Evolutionary conservation across 1,139 yeast species (phyloP).

Genomic region (Yamadazyma conglobata): DNA sequence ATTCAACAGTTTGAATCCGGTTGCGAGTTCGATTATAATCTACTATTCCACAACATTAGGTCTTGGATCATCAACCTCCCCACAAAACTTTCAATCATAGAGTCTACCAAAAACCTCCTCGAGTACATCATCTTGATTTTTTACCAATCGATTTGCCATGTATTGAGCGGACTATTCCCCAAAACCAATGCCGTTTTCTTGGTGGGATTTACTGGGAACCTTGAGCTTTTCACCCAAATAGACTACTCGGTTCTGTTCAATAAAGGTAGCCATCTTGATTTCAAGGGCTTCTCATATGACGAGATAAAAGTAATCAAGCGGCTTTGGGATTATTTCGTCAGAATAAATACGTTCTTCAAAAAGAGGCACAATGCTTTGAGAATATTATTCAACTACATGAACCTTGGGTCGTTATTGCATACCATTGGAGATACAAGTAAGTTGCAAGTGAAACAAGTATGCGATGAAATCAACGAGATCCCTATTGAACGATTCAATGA

Average conservation of each 20-base stretch:
- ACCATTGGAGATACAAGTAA: neutral
- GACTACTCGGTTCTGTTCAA: conserved; percentile 3
- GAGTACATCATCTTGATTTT: conserved; percentile 19
- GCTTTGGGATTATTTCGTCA: conserved; percentile 18
- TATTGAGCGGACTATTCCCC: conserved; percentile 27
- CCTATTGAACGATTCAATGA: conserved; percentile 19
- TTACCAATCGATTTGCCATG: conserved; percentile 17
- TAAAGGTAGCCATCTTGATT: neutral
- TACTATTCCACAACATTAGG: conserved; percentile 21
- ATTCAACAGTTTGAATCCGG: conserved; percentile 5
- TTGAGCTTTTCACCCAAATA: conserved; percentile 17
- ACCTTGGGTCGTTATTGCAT: conserved; percentile 7
- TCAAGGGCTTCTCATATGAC: neutral
- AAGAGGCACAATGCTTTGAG: conserved; percentile 20
- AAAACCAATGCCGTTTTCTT: conserved; percentile 20
- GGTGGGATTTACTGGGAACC: conserved; percentile 24
- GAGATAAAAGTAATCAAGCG: conserved; percentile 2
- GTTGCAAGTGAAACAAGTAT: neutral
- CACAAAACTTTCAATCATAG: conserved; percentile 16
- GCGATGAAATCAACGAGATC: conserved; percentile 19
- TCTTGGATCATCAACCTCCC: conserved; percentile 27
- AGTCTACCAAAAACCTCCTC: conserved; percentile 15
- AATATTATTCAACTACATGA: conserved; percentile 19
- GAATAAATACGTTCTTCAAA: conserved; percentile 23
- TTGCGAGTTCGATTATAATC: conserved; percentile 8